Evolutionary conservation across 2,329 filamentous ascomycete genomes (phyloP).

Genomic region (Didymosphaeria variabile): DNA sequence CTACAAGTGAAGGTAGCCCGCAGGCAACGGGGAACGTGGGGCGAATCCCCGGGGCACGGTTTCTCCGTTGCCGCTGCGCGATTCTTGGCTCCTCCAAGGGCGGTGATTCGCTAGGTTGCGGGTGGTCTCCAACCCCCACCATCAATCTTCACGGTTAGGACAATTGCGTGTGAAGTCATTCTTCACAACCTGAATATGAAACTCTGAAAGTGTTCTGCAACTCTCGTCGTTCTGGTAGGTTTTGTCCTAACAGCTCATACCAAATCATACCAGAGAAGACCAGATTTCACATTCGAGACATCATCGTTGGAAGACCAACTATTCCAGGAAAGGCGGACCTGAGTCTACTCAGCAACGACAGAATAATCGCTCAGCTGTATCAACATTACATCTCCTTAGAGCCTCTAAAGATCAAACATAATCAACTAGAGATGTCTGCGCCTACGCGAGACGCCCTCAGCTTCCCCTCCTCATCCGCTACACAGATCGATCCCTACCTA

Average conservation of each 20-base stretch:
- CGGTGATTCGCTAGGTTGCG: slow-evolving; percentile 10
- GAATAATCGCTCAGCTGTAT: background rate
- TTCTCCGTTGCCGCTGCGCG: slow-evolving; percentile 16
- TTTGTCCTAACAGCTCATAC: no score
- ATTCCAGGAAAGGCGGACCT: no score
- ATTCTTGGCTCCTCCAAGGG: slow-evolving; percentile 15
- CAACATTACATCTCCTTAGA: background rate
- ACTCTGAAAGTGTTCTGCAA: no score
- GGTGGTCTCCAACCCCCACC: background rate
- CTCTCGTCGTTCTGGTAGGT: no score
- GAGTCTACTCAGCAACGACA: background rate
- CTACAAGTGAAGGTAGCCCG: slow-evolving; percentile 20
- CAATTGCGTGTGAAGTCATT: no score
- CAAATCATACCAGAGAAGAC: no score
- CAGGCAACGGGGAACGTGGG: slow-evolving; percentile 25
- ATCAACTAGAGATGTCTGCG: slow-evolving; percentile 19
- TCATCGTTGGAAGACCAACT: no score
- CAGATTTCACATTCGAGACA: no score
- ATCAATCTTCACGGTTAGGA: background rate
- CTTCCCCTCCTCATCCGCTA: slow-evolving; percentile 56
- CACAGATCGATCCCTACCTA: slow-evolving; percentile 62
- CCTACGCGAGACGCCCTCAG: slow-evolving; percentile 34
- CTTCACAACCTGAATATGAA: no score
- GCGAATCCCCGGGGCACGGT: slow-evolving; percentile 19
- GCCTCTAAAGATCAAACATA: background rate